phyloP scores from a whole-genome alignment of 768 basidiomycete genomes.

The Mycena floridula region DNA sequence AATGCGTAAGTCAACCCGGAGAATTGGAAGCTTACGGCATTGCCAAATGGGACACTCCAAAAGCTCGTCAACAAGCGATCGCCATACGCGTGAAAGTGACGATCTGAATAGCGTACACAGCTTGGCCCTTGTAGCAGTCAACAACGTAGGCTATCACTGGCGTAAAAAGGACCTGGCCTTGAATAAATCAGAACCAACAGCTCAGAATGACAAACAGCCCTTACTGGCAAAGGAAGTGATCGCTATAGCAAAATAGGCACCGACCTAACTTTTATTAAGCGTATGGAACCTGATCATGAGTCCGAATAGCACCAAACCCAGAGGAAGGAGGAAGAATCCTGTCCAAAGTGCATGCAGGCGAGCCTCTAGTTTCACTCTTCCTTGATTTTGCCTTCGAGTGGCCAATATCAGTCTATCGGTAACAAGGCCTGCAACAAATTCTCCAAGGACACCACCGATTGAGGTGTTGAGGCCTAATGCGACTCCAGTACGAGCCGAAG shows the following conservation, averaged over 20 bases:
- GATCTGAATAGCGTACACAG: constrained; percentile 10
- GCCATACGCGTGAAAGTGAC: constrained; percentile 13
- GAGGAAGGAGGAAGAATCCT: constrained; percentile 10
- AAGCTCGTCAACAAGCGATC: constrained; percentile 8
- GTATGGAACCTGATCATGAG: constrained; percentile 11
- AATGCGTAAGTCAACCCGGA: neutral
- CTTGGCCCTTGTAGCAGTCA: constrained; percentile 16
- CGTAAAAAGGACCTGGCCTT: neutral
- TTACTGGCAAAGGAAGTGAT: constrained; percentile 7
- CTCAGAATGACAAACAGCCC: no score
- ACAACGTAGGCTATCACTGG: neutral
- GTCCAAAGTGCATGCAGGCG: constrained; percentile 15
- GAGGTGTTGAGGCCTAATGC: constrained; percentile 12
- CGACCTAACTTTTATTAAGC: constrained; percentile 10
- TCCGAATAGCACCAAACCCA: constrained; percentile 8
- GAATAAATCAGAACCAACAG: no score
- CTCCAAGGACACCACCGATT: constrained; percentile 14
- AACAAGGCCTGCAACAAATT: constrained; percentile 12
- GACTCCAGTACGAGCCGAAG: constrained; percentile 12
- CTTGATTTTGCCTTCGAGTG: constrained; percentile 6
- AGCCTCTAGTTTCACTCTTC: neutral
- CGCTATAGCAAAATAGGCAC: constrained; percentile 11
- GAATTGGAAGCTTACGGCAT: neutral
- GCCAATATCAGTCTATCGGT: constrained; percentile 12
- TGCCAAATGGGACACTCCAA: constrained; percentile 8